phyloP scores from a whole-genome alignment of 192 early-diverging fungal species.

The Linnemannia exigua region DNA sequence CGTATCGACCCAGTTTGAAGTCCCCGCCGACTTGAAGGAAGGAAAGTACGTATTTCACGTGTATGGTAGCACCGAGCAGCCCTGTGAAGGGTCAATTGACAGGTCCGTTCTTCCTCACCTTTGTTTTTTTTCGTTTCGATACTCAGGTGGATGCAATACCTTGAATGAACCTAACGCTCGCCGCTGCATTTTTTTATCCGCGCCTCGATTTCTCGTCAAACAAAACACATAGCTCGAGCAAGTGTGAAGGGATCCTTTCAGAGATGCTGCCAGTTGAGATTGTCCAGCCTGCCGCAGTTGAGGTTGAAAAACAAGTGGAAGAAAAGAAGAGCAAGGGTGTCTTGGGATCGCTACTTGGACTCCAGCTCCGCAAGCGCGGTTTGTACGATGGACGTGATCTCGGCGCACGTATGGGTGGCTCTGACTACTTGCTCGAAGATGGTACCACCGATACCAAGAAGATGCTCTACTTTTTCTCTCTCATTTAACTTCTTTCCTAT shows the following conservation, averaged over 20 bases:
- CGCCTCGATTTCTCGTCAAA: background rate
- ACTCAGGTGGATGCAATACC: background rate
- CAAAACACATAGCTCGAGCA: background rate
- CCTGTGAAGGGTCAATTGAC: constrained; percentile 40
- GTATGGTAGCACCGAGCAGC: constrained; percentile 39
- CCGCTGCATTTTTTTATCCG: background rate
- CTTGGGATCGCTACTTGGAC: background rate
- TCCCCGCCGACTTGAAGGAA: constrained; percentile 18
- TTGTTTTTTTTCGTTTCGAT: background rate
- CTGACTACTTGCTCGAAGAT: constrained; percentile 18
- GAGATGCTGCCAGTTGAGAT: constrained; percentile 35
- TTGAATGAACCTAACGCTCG: too few species aligned
- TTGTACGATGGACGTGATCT: constrained; percentile 16
- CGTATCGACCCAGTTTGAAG: constrained; percentile 4
- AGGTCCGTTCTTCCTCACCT: constrained; percentile 7
- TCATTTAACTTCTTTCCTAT: constrained; percentile 5
- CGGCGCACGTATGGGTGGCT: background rate
- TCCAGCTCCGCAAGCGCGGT: constrained; percentile 14
- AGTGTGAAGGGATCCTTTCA: constrained; percentile 38
- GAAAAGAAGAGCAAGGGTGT: background rate
- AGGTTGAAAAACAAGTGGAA: background rate
- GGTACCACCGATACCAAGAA: constrained; percentile 36
- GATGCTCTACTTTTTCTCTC: constrained; percentile 47
- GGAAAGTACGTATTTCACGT: constrained; percentile 40
- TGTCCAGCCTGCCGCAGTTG: background rate